These are phyloP conservation scores for Calocera viscosa DNA, from an alignment of 768 basidiomycete genomes.

Conservation along the genomic window DNA sequence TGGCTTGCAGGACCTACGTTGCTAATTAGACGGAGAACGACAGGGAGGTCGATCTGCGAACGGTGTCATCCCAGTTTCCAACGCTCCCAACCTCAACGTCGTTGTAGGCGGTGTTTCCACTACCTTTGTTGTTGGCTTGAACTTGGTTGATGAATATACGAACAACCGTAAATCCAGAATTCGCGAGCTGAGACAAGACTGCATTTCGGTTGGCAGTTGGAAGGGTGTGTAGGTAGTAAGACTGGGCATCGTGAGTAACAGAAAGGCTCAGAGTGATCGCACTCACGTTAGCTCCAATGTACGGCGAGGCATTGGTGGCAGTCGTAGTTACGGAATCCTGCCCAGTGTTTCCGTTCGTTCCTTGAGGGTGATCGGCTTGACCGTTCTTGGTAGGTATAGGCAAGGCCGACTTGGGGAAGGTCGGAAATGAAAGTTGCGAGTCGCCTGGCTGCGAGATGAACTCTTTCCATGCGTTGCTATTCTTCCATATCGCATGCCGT, in stretches of 20 bases:
- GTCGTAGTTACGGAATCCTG: not conserved
- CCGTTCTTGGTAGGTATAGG: no score
- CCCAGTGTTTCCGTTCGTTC: no score
- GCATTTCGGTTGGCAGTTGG: not conserved
- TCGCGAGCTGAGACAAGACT: not conserved
- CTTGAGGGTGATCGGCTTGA: no score
- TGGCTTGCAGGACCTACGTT: not conserved
- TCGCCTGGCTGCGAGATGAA: not conserved
- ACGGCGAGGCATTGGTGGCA: not conserved
- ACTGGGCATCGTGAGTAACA: not conserved
- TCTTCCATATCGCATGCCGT: not conserved
- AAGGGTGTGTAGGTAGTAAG: not conserved
- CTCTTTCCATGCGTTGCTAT: not conserved
- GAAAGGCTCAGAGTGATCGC: not conserved
- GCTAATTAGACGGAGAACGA: not conserved
- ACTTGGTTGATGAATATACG: not conserved
- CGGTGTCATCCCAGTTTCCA: not conserved
- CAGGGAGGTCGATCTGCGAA: not conserved
- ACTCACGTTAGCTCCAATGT: not conserved
- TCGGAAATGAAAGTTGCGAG: no score
- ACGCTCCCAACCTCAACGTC: not conserved
- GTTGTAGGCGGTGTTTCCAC: not conserved
- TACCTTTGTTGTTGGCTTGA: not conserved
- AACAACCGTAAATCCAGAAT: not conserved
- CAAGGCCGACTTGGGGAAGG: no score